phyloP scores from a whole-genome alignment of 1,139 yeast genomes.

The Scheffersomyces stambukii region DNA sequence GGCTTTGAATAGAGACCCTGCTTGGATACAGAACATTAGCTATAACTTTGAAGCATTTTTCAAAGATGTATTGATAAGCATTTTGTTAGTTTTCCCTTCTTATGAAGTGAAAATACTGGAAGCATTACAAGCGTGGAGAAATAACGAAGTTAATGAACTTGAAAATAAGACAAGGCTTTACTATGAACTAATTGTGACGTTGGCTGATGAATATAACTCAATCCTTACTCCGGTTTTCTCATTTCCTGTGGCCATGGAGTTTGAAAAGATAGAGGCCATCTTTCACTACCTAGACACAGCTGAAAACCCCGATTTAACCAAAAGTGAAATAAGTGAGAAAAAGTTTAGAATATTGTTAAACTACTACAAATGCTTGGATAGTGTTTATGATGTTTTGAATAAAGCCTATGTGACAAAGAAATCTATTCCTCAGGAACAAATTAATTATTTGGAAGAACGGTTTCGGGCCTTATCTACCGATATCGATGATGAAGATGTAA shows the following conservation, averaged over 20 bases:
- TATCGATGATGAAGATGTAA: constrained; percentile 1
- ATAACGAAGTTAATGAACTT: constrained; percentile 17
- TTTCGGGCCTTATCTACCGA: not conserved
- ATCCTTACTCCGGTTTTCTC: constrained; percentile 3
- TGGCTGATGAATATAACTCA: constrained; percentile 7
- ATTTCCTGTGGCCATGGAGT: constrained; percentile 2
- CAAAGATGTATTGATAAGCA: constrained; percentile 19
- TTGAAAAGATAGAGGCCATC: constrained; percentile 1
- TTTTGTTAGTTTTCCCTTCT: constrained; percentile 19
- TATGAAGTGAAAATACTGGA: constrained; percentile 12
- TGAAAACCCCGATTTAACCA: constrained; percentile 3
- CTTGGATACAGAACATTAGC: constrained; percentile 8
- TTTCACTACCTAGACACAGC: constrained; percentile 1
- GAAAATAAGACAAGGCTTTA: constrained; percentile 4
- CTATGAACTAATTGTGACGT: constrained; percentile 3
- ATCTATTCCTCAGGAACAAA: constrained; percentile 3
- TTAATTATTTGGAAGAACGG: constrained; percentile 8
- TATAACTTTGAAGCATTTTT: constrained; percentile 12
- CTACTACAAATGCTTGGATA: constrained; percentile 9
- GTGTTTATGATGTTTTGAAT: constrained; percentile 9
- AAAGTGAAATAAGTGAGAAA: constrained; percentile 6
- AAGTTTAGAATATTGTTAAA: constrained; percentile 11
- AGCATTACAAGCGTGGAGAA: constrained; percentile 16
- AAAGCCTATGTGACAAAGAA: constrained; percentile 8
- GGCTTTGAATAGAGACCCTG: constrained; percentile 12